Evolutionary conservation across 192 early-diverging fungal species (phyloP), one percentile per base, ranked within the genome.

Genomic region (Entomortierella parvispora): DNA sequence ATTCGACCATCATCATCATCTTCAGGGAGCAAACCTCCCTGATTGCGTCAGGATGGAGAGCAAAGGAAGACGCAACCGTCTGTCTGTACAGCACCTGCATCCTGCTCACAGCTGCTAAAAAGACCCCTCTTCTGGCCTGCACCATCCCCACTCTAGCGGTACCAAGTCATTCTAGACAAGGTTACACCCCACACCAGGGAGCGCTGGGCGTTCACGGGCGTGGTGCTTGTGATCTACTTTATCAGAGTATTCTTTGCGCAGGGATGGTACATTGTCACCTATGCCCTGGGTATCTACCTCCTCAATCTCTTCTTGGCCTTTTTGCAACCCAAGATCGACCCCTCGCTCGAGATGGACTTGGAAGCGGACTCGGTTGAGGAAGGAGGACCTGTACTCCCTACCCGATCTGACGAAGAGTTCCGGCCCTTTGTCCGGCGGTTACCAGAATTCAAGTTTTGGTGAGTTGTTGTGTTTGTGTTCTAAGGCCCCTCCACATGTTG

Each of bases 391-490:
- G 63, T 90, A 31, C 75, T 99, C 59, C 98, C 98, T 0, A 93
- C 90, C 14, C 90, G 90, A 71, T 88, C 83, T 23, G 94, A 96
- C 68, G 96, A 99, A 55, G 98, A 99, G 81, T 99, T 99, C 75
- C 84, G 92, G 31, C 98, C 98, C 9, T 99, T 99, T 84, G 96
- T 99, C 65, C 87, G 98, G 68, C 80, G 98, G 66, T 80, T 99
- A 61, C 97, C 98, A 23, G 98, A 99, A 81, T 98, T 99, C 83
- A 99, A 99, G 85, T 99, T 98, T 76, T 99, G 98, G 98, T 94
- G 83, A 68, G 81, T 58, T 51, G 9, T 57, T 25, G 12, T 40
- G 20, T 69, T 10, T 11, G 17, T 29, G 29, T 23, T 15, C 22
- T 4, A 2, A 9, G 7, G 31, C 22, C 28, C 14, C 23, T 2